phyloP scores from a whole-genome alignment of 768 basidiomycete species.

The Leccinum boreale region DNA sequence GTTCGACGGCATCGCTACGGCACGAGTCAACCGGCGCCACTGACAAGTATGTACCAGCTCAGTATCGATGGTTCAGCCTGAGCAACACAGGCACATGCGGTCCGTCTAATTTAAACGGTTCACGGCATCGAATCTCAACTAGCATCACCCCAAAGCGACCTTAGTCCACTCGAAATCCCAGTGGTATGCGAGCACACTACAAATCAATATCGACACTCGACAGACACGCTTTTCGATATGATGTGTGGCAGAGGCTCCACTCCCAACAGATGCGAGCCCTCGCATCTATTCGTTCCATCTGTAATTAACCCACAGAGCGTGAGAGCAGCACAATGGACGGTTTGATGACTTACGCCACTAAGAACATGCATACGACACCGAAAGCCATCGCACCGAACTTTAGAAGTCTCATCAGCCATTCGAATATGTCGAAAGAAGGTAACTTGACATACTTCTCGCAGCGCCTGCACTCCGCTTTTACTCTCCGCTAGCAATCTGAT shows the following conservation, averaged over 20 bases:
- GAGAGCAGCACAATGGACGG: slow-evolving; percentile 15
- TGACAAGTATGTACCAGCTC: neutral
- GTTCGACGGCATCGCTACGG: slow-evolving; percentile 34
- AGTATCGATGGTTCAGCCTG: slow-evolving; percentile 3
- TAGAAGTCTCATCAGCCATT: slow-evolving; percentile 22
- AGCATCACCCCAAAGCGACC: slow-evolving; percentile 3
- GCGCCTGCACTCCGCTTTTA: slow-evolving; percentile 82
- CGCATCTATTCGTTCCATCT: slow-evolving; percentile 76
- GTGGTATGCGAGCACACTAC: slow-evolving; percentile 5
- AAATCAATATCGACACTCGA: neutral
- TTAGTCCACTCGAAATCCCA: neutral
- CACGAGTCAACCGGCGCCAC: slow-evolving; percentile 14
- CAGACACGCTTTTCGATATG: neutral
- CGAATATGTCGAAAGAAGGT: slow-evolving; percentile 10
- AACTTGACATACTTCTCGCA: slow-evolving; percentile 65
- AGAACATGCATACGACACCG: slow-evolving; percentile 88
- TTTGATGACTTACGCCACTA: slow-evolving; percentile 73
- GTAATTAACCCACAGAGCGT: slow-evolving; percentile 19
- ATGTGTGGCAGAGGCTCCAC: slow-evolving; percentile 1
- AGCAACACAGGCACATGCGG: slow-evolving; percentile 12
- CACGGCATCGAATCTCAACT: slow-evolving; percentile 22
- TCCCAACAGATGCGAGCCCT: slow-evolving; percentile 7
- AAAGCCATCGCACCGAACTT: slow-evolving; percentile 92
- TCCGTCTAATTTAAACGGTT: slow-evolving; percentile 26
- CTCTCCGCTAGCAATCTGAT: slow-evolving; percentile 79